A percentile compares a stretch with the other conserved stretches of the same genome.
These are phyloP conservation scores for Protomyces arabidopsidicola DNA, from an alignment of 1,139 yeast species.

Conservation along the genomic window DNA sequence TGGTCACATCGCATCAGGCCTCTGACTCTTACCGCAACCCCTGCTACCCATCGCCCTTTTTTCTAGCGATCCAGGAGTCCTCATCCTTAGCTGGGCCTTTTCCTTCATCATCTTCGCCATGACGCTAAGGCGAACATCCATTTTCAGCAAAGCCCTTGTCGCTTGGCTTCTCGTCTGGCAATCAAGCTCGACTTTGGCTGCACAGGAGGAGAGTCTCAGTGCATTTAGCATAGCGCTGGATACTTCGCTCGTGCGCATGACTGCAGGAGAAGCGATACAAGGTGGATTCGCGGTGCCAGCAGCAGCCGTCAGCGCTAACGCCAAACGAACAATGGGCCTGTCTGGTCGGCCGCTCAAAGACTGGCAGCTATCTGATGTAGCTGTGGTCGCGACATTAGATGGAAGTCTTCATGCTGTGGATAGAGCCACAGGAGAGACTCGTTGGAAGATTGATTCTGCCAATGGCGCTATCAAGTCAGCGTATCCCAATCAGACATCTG, in stretches of 20 bases:
- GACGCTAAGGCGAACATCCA: not conserved
- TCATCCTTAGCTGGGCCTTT: too few species aligned
- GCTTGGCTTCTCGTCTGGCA: not conserved
- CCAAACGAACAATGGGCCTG: not conserved
- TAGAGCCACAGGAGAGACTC: constrained; percentile 65
- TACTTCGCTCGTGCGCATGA: not conserved
- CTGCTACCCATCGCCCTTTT: too few species aligned
- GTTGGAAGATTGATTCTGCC: constrained; percentile 68
- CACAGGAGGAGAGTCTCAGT: not conserved
- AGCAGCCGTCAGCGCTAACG: not conserved
- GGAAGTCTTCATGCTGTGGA: constrained; percentile 82
- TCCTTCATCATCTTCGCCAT: too few species aligned
- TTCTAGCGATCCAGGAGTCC: too few species aligned
- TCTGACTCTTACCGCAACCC: too few species aligned
- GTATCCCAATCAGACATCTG: not conserved
- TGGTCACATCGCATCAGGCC: too few species aligned
- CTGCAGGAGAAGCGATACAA: not conserved
- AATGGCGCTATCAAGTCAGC: constrained; percentile 23
- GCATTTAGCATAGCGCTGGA: not conserved
- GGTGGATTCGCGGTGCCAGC: not conserved
- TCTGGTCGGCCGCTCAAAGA: constrained; percentile 42
- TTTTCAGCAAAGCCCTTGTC: not conserved
- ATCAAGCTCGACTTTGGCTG: not conserved
- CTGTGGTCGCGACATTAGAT: constrained; percentile 77
- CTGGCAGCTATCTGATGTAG: constrained; percentile 56